Base-by-base conservation (phyloP, 2,329 filamentous ascomycete genomes). In the Aureobasidium uvarum region DNA sequence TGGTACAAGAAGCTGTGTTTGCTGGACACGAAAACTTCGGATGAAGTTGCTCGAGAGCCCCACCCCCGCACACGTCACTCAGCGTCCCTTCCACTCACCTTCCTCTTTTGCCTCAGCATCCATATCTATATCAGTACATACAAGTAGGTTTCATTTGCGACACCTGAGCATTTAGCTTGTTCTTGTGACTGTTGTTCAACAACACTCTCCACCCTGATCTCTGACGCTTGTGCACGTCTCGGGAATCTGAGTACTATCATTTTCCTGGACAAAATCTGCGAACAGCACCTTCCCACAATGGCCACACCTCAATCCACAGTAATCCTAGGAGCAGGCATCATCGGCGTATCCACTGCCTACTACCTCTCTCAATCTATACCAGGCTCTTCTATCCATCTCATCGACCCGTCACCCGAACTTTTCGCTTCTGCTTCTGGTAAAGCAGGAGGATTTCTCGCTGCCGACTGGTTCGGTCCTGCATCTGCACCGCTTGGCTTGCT, bases 361-460 rank as follows among this genome's bases (percentile, higher is more conserved):
- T 91, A 90, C 73, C 83, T 93, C 38, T 85, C 86, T 7, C 71
- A 77, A 56, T 73, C 74, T 1, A 73, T 76, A 51, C 69, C 73
- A 52, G 76, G 80, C 5, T 69, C 77, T 23, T 77, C 79, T 38
- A 85, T 88, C 62, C 83, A 86, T 68, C 76, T 89, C 25, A 68
- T 89, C 45, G 86, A 88, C 70, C 78, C 83, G 6, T 83, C 83
- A 5, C 74, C 80, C 0, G 74, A 85, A 68, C 81, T 93, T 38
- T 91, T 93, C 75, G 83, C 85, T 13, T 90, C 87, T 36, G 89
- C 90, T 0, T 92, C 89, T 2, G 89, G 90, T 1, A 87, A 85
- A 69, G 89, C 89, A 0, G 91, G 83, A 20, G 90, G 90, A 0
- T 94, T 93, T 71, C 73, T 93, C 10, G 89, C 89, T 0, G 81